phyloP scores from a whole-genome alignment of 2,329 filamentous ascomycete genomes.

The Fusarium sp. region DNA sequence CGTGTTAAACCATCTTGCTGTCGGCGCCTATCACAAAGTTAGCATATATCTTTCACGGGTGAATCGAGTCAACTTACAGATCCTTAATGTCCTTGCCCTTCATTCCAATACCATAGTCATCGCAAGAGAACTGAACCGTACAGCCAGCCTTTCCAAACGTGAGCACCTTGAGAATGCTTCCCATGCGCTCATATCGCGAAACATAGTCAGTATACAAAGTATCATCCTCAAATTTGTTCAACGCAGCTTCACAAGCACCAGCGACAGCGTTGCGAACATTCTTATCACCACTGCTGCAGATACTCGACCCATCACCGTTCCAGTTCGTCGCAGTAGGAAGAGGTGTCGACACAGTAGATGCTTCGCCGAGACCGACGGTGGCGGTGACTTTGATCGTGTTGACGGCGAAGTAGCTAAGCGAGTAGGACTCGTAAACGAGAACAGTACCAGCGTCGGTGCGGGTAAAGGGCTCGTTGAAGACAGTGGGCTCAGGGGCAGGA shows the following conservation, averaged over 20 bases:
- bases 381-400: slow-evolving; percentile 1
- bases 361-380: slow-evolving; percentile 4
- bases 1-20: not conserved
- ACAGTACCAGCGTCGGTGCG: not conserved
- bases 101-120: slow-evolving; percentile 19
- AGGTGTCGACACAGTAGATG: not conserved
- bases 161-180: slow-evolving; percentile 3
- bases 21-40: not conserved
- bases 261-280: not conserved
- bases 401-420: not conserved
- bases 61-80: not conserved
- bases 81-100: slow-evolving; percentile 14
- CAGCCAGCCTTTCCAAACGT: slow-evolving; percentile 8
- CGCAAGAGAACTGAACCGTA: slow-evolving; percentile 8
- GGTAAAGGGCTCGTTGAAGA: slow-evolving; percentile 1
- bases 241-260: not conserved
- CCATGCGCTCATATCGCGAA: not conserved
- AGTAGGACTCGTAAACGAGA: slow-evolving; percentile 4
- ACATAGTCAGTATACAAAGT: slow-evolving; percentile 1
- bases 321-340: not conserved
- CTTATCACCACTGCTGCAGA: slow-evolving; percentile 2
- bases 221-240: slow-evolving; percentile 11
- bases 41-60: not conserved
- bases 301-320: not conserved
- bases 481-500: not conserved